Base-by-base conservation (phyloP, 139 green algal species). In the Picochlorum sp. region DNA sequence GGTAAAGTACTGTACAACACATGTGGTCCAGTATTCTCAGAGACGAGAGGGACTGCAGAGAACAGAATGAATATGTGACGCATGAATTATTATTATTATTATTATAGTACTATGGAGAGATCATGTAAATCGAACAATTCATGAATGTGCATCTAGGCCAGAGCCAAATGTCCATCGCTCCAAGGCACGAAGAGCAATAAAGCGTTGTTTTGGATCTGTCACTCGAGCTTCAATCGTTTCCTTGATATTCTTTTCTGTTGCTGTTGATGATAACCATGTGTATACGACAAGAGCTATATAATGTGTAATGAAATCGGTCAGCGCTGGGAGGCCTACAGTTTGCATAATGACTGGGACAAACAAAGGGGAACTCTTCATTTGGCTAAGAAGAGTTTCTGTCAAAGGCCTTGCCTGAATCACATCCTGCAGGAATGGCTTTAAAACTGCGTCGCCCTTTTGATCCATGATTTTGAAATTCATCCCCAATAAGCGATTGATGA, bases 401-500 rank as follows among this genome's bases (percentile, higher is more conserved):
- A 96, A 77, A 3, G 79, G 78, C 0, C 58, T 55, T 58, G 88
- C 88, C 74, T 90, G 81, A 14, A 95, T 81, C 10, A 95, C 87
- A 62, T 96, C 89, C 73, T 95, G 88, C 66, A 96, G 67, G 74
- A 97, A 97, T 14, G 90, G 90, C 73, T 80, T 85, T 51, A 95
- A 77, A 3, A 89, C 75, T 11, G 71, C 57, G 3, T 94, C 81
- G 0, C 89, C 90, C 26, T 86, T 60, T 34, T 61, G 15, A 62
- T 83, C 31, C 90, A 96, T 95, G 15, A 77, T 78, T 16, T 30
- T 44, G 63, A 97, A 97, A 78, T 96, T 97, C 13, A 62, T 69
- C 15, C 64, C 79, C 45, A 91, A 68, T 70, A 91, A 83, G 13
- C 67, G 68, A 62, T 92, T 94, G 64, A 95, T 91, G 44, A 92